Conservation (phyloP, 306 rosid genomes). For the Myrica gale region DNA sequence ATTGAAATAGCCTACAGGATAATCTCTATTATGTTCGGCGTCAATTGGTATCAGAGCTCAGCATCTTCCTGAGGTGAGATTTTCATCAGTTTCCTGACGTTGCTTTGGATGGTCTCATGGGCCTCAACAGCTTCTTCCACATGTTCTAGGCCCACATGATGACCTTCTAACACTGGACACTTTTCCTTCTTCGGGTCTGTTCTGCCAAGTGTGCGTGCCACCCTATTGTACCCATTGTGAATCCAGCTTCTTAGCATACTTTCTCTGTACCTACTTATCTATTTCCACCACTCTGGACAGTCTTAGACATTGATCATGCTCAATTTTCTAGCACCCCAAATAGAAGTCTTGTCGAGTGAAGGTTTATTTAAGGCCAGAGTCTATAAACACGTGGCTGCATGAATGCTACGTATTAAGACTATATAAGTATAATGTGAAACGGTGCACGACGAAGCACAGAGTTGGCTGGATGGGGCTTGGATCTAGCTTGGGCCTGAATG, state of each 20-base stretch:
- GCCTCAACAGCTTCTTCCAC: slow-evolving; percentile 33
- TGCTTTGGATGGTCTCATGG: slow-evolving; percentile 11
- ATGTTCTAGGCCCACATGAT: slow-evolving; percentile 31
- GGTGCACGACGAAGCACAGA: too few species aligned
- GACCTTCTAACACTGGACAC: slow-evolving; percentile 32
- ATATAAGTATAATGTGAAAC: background rate
- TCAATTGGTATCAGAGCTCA: too few species aligned
- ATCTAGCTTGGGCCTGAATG: too few species aligned
- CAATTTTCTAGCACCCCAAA: background rate
- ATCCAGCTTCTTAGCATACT: slow-evolving; percentile 32
- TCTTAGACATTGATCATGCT: background rate
- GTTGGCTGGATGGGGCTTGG: too few species aligned
- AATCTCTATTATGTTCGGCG: too few species aligned
- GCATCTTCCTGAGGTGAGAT: too few species aligned
- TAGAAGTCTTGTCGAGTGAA: background rate
- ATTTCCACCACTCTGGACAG: too few species aligned
- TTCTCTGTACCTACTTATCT: too few species aligned
- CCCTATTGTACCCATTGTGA: slow-evolving; percentile 30
- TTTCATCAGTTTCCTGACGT: background rate
- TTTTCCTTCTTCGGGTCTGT: slow-evolving; percentile 18
- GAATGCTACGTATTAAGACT: background rate
- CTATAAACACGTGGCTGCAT: background rate
- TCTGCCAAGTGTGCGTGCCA: slow-evolving; percentile 20
- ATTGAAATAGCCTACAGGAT: too few species aligned
- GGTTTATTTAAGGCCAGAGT: background rate